phyloP scores from a whole-genome alignment of 768 basidiomycete species.

The Chalciporus sphaerocephalus region DNA sequence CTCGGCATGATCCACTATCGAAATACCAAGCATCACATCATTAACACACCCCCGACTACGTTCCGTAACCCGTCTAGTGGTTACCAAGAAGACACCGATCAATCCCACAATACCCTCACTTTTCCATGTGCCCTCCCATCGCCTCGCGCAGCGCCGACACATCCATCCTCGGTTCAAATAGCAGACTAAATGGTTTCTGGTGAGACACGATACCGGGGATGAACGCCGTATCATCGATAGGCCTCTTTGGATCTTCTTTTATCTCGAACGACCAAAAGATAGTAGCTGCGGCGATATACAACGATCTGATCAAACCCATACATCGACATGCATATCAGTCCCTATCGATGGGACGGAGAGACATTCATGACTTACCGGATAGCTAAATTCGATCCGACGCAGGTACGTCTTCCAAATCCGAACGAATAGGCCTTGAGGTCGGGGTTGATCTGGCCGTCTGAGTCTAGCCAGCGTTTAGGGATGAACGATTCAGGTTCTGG shows the following conservation, averaged over 20 bases:
- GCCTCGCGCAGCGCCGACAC: conserved; percentile 10
- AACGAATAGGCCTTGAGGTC: conserved; percentile 51
- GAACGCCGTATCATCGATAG: conserved; percentile 60
- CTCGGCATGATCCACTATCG: too few relatives aligned
- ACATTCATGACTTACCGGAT: conserved; percentile 20
- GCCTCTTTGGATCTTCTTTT: conserved; percentile 40
- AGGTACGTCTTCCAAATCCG: conserved; percentile 45
- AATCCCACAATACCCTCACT: too few relatives aligned
- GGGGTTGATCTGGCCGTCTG: conserved; percentile 42
- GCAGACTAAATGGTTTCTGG: conserved; percentile 54
- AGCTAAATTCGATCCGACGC: conserved; percentile 24
- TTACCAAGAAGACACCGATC: too few relatives aligned
- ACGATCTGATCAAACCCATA: conserved; percentile 36
- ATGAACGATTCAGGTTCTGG: conserved; percentile 45
- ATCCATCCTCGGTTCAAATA: conserved; percentile 47
- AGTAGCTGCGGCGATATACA: conserved; percentile 60
- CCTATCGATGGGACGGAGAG: too few relatives aligned
- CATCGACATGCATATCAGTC: too few relatives aligned
- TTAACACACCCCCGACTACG: too few relatives aligned
- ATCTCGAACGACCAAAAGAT: conserved; percentile 63
- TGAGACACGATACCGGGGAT: conserved; percentile 61
- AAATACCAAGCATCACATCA: too few relatives aligned
- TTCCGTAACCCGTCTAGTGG: too few relatives aligned
- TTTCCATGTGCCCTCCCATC: conserved; percentile 5
- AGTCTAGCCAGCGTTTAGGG: conserved; percentile 50